Evolutionary conservation across 31 red algal species (phyloP).

Genomic region (Endocladia muricata): DNA sequence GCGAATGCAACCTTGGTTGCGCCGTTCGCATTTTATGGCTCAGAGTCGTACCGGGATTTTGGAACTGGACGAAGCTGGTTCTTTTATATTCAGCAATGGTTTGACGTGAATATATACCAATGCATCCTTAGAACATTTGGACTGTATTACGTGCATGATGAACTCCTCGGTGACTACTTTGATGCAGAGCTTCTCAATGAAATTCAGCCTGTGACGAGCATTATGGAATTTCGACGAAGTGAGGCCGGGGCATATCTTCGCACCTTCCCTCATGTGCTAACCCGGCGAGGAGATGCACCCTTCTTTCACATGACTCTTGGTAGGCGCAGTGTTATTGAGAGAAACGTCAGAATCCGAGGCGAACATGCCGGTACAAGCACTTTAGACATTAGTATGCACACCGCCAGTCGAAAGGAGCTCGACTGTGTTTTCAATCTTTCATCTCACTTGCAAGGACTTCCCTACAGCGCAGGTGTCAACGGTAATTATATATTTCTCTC

Average conservation of each 20-base stretch:
- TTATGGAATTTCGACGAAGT: conserved; percentile 20
- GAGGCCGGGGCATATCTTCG: conserved; percentile 10
- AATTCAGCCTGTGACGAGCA: conserved; percentile 25
- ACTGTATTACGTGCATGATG: conserved; percentile 26
- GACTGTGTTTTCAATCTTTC: conserved; percentile 31
- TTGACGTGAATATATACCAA: conserved; percentile 33
- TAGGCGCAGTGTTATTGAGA: conserved; percentile 21
- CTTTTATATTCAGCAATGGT: conserved; percentile 13
- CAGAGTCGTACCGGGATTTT: conserved; percentile 39
- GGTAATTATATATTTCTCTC: conserved; percentile 36
- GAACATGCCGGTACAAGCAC: neutral
- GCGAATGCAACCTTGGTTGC: conserved; percentile 48
- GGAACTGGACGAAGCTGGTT: conserved; percentile 1
- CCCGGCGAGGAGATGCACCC: conserved; percentile 29
- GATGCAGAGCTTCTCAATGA: conserved; percentile 28
- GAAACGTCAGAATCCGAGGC: conserved; percentile 22
- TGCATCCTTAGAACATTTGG: neutral
- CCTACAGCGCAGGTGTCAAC: conserved; percentile 28
- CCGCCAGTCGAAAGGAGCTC: conserved; percentile 23
- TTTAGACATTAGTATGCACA: neutral
- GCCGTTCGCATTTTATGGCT: conserved; percentile 36
- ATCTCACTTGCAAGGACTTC: conserved; percentile 19
- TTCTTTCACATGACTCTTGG: conserved; percentile 48
- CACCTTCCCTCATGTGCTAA: conserved; percentile 29
- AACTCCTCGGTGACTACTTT: conserved; percentile 27